Percentiles rank a stretch among this genome's conserved stretches.
phyloP scores from a whole-genome alignment of 176 grass and related monocot species.

The Poa annua region DNA sequence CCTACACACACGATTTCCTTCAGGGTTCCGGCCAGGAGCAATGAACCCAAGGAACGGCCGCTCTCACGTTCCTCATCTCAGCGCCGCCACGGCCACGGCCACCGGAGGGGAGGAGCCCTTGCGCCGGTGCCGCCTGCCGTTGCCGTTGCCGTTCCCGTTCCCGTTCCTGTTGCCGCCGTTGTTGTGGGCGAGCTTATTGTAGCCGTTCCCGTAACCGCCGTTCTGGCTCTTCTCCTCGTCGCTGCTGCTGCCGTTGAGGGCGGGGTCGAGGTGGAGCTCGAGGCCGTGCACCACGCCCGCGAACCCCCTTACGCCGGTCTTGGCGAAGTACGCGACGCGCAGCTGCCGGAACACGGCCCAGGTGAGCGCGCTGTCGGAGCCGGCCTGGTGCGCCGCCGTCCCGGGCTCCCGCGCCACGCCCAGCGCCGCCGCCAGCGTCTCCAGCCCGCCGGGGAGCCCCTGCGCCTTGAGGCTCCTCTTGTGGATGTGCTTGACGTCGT shows the following conservation, averaged over 20 bases:
- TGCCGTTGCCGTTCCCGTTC: not conserved
- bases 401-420: slow-evolving; percentile 57
- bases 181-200: not conserved
- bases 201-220: too few relatives aligned
- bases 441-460: slow-evolving; percentile 64
- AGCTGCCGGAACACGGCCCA: slow-evolving; percentile 71
- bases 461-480: slow-evolving; percentile 37
- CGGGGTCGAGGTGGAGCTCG: slow-evolving; percentile 24
- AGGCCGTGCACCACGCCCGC: slow-evolving; percentile 63
- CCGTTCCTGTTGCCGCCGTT: not conserved
- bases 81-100: not conserved
- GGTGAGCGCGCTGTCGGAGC: slow-evolving; percentile 79
- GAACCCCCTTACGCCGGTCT: slow-evolving; percentile 23
- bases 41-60: not conserved
- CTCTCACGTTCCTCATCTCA: not conserved
- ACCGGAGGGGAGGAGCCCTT: not conserved
- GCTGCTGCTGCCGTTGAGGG: not conserved
- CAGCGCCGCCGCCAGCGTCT: slow-evolving; percentile 56
- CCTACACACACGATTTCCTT: not conserved
- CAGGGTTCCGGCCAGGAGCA: too few relatives aligned
- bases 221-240: not conserved
- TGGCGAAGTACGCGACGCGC: slow-evolving; percentile 58
- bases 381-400: slow-evolving; percentile 68
- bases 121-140: not conserved
- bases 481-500: slow-evolving; percentile 74